Evolutionary conservation across 1,284 basidiomycete genomes (phyloP).

Genomic region (Mycena citricolor): DNA sequence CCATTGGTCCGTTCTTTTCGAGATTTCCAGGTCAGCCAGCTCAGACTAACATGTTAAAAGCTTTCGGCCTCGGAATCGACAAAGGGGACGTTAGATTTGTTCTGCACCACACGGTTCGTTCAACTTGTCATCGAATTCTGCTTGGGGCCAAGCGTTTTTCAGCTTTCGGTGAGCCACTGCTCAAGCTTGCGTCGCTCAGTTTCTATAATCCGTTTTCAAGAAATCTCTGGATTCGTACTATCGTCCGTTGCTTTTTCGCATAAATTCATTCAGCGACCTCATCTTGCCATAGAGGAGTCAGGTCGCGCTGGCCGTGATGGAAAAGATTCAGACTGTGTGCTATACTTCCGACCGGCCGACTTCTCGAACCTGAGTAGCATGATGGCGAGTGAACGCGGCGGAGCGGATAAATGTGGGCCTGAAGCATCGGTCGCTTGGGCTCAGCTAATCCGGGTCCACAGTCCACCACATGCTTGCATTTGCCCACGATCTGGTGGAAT

Average conservation of each 20-base stretch:
- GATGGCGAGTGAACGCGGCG: constrained; percentile 61
- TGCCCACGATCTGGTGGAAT: constrained; percentile 67
- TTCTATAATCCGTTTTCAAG: too few relatives aligned
- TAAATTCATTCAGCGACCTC: constrained; percentile 81
- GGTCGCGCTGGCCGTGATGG: constrained; percentile 85
- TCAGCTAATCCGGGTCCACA: constrained; percentile 31
- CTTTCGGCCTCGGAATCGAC: constrained; percentile 86
- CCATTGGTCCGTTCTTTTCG: constrained; percentile 60
- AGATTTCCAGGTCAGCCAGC: background rate
- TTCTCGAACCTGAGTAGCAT: constrained; percentile 62
- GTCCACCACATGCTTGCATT: constrained; percentile 81
- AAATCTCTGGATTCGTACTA: too few relatives aligned
- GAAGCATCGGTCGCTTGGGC: constrained; percentile 2
- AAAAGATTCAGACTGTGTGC: constrained; percentile 70
- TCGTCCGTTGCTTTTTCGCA: constrained; percentile 27
- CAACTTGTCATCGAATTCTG: background rate
- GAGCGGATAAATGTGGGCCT: constrained; percentile 64
- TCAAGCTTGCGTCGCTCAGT: too few relatives aligned
- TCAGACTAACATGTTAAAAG: constrained; percentile 35
- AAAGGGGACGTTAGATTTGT: constrained; percentile 89
- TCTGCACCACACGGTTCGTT: constrained; percentile 75
- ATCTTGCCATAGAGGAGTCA: constrained; percentile 80
- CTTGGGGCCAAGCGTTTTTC: background rate
- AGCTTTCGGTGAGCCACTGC: constrained; percentile 21
- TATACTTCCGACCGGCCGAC: constrained; percentile 85